Conservation (phyloP, 2,329 filamentous ascomycete genomes). For the Colletotrichum trifolii region DNA sequence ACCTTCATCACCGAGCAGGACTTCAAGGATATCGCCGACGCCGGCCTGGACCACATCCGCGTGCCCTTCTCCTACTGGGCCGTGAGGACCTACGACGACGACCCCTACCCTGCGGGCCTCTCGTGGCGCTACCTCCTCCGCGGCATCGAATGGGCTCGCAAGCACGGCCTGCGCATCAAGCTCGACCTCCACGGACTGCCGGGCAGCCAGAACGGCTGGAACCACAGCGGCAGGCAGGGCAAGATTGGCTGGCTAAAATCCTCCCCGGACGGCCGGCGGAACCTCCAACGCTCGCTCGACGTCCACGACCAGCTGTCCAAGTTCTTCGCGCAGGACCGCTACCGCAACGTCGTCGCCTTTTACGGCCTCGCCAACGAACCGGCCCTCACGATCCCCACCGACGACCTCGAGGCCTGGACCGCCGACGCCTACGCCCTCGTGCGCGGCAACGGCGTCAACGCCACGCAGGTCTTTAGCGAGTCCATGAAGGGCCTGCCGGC, state of each 20-base stretch:
- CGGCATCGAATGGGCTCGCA: slow-evolving; percentile 91
- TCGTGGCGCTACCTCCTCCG: slow-evolving; percentile 95
- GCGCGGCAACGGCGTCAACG: slow-evolving; percentile 78
- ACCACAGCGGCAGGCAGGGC: slow-evolving; percentile 89
- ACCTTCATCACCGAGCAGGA: slow-evolving; percentile 87
- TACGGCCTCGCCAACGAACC: slow-evolving; percentile 97
- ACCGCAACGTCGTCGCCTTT: slow-evolving; percentile 90
- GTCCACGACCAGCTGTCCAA: slow-evolving; percentile 87
- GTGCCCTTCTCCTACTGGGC: slow-evolving; percentile 98
- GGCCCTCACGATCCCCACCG: slow-evolving; percentile 79
- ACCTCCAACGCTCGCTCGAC: slow-evolving; percentile 84
- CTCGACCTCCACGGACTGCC: slow-evolving; percentile 91
- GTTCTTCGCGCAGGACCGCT: slow-evolving; percentile 94
- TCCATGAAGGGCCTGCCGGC: slow-evolving; percentile 92
- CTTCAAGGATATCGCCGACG: slow-evolving; percentile 84
- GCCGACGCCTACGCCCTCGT: slow-evolving; percentile 77
- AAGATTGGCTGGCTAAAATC: slow-evolving; percentile 89
- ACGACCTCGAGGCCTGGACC: slow-evolving; percentile 84
- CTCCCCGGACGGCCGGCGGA: slow-evolving; percentile 77
- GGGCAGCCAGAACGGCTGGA: slow-evolving; percentile 97
- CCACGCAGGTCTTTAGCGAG: slow-evolving; percentile 87
- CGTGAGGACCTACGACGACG: slow-evolving; percentile 82
- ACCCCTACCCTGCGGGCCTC: slow-evolving; percentile 88
- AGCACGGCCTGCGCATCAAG: slow-evolving; percentile 91
- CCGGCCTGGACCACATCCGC: slow-evolving; percentile 95